Percentiles rank a stretch among this genome's conserved stretches.
These are phyloP conservation scores for Beauveria pseudobassiana DNA, from an alignment of 2,329 filamentous ascomycete species.

Conservation along the genomic window DNA sequence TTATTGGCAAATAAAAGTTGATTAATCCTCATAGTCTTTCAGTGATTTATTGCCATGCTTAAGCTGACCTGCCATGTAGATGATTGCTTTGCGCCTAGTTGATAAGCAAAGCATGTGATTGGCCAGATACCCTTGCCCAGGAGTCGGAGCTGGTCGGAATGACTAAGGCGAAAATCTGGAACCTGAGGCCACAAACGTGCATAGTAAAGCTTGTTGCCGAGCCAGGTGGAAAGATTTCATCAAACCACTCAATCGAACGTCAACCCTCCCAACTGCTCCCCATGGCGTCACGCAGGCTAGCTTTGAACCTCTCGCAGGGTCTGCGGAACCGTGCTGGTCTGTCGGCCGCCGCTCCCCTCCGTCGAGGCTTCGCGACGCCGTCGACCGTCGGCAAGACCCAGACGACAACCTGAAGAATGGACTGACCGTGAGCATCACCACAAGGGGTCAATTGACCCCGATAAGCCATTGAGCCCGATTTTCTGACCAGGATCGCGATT, in stretches of 20 bases:
- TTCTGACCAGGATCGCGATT: slow-evolving; percentile 21
- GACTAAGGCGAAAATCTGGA: slow-evolving; percentile 30
- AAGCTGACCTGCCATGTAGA: neutral
- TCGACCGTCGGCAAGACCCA: slow-evolving; percentile 77
- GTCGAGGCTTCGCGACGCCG: slow-evolving; percentile 85
- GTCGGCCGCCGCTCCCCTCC: slow-evolving; percentile 68
- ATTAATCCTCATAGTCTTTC: neutral
- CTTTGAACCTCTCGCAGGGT: slow-evolving; percentile 86
- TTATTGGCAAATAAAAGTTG: neutral
- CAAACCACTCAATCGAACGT: slow-evolving; percentile 48
- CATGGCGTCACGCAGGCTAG: slow-evolving; percentile 97
- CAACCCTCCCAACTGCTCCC: slow-evolving; percentile 43
- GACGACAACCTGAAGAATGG: slow-evolving; percentile 97
- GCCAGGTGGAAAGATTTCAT: slow-evolving; percentile 40
- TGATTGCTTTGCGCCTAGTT: neutral
- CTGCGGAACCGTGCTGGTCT: slow-evolving; percentile 82
- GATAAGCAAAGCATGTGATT: slow-evolving; percentile 23
- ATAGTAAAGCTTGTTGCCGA: slow-evolving; percentile 40
- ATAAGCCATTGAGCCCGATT: slow-evolving; percentile 15
- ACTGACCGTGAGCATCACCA: slow-evolving; percentile 65
- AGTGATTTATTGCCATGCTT: neutral
- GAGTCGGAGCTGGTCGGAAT: slow-evolving; percentile 37
- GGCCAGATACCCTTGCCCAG: slow-evolving; percentile 22
- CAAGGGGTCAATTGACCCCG: slow-evolving; percentile 30
- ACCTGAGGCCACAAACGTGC: slow-evolving; percentile 37